Evolutionary conservation across 2,329 filamentous ascomycete genomes (phyloP).

Genomic region (Ampelomyces quisqualis): DNA sequence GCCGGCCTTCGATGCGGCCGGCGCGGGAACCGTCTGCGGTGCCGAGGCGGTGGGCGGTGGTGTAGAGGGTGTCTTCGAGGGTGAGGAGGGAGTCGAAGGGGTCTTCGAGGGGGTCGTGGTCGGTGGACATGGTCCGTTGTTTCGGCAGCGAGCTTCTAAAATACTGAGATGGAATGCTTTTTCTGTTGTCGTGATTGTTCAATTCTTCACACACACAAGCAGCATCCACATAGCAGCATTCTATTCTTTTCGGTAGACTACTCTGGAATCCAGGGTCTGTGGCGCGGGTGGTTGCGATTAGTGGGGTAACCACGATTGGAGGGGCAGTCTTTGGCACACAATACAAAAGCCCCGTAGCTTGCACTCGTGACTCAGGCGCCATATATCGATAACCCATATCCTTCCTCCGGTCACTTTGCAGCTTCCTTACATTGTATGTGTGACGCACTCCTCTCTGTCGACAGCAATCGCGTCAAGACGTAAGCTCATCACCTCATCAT

Average conservation of each 20-base stretch:
- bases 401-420: background rate
- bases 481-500: slow-evolving; percentile 2
- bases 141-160: too few relatives aligned
- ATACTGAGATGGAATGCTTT: background rate
- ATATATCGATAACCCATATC: too few relatives aligned
- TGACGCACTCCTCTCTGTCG: background rate
- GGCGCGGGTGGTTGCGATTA: slow-evolving; percentile 19
- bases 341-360: slow-evolving; percentile 9
- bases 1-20: slow-evolving; percentile 82
- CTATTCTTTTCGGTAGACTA: too few relatives aligned
- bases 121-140: slow-evolving; percentile 8
- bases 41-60: slow-evolving; percentile 76
- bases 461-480: background rate
- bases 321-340: slow-evolving; percentile 22
- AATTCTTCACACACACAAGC: too few relatives aligned
- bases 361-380: background rate
- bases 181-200: background rate
- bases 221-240: too few relatives aligned
- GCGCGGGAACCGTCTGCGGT: slow-evolving; percentile 71
- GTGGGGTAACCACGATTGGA: slow-evolving; percentile 23
- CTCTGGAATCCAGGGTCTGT: slow-evolving; percentile 12
- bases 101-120: slow-evolving; percentile 29
- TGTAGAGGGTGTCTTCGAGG: slow-evolving; percentile 72
- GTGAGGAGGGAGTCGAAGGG: slow-evolving; percentile 59
- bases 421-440: slow-evolving; percentile 2